Percentiles rank a stretch among this genome's conserved stretches.
Evolutionary conservation across 257 asterid genomes (phyloP).

Genomic region (Jacaranda mimosifolia): DNA sequence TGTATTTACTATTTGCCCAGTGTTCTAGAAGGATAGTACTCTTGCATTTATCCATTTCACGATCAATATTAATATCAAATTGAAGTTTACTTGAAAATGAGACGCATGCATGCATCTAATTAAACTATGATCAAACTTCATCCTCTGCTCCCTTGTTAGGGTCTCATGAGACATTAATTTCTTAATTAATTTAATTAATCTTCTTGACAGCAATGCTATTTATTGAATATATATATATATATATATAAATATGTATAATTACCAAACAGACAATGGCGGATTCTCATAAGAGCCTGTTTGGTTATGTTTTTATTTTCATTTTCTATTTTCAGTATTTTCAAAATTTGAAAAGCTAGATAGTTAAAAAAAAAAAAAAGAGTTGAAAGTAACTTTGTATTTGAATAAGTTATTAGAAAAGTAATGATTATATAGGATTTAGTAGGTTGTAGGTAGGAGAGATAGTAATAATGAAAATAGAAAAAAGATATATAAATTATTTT

Average conservation of each 20-base stretch:
- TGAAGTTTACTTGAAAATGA: conserved; percentile 24
- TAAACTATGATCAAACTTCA: neutral
- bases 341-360: too few species aligned
- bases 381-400: too few species aligned
- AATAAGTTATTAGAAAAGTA: too few species aligned
- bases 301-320: too few species aligned
- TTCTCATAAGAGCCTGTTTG: too few species aligned
- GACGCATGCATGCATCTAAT: conserved; percentile 33
- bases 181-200: neutral
- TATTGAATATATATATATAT: neutral
- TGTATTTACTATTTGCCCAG: conserved; percentile 1
- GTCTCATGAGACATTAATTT: conserved; percentile 27
- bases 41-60: conserved; percentile 36
- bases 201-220: neutral
- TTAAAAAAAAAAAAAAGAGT: too few species aligned
- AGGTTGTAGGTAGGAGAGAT: too few species aligned
- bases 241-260: too few species aligned
- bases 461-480: too few species aligned
- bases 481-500: too few species aligned
- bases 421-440: too few species aligned
- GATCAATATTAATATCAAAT: neutral
- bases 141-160: conserved; percentile 35
- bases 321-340: too few species aligned
- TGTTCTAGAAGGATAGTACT: conserved; percentile 37
- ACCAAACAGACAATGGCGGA: neutral